Percentiles rank a stretch among this genome's conserved stretches.
phyloP scores from a whole-genome alignment of 2,329 filamentous ascomycete genomes.

The Dothideomycetes sp. region DNA sequence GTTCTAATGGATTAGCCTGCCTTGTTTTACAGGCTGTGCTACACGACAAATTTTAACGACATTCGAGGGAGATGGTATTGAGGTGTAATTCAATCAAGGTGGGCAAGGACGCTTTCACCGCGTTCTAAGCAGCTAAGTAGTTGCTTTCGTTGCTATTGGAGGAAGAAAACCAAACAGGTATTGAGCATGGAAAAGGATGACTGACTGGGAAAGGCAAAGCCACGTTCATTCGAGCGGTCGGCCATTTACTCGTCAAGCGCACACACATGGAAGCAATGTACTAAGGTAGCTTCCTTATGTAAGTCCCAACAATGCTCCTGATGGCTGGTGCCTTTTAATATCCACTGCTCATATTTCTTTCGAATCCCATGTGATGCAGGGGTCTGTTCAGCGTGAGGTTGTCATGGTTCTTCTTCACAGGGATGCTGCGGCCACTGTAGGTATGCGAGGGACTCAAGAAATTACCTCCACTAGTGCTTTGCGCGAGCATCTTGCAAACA shows the following conservation, averaged over 20 bases:
- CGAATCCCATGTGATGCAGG: no score
- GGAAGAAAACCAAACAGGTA: no score
- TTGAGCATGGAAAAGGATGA: not conserved
- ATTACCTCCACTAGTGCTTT: no score
- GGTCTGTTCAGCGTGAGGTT: no score
- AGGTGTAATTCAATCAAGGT: not conserved
- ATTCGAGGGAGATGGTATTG: not conserved
- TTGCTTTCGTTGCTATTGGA: conserved; percentile 5
- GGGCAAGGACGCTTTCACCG: not conserved
- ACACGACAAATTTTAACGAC: not conserved
- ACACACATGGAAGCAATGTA: not conserved
- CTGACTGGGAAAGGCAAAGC: not conserved
- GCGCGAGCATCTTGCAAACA: no score
- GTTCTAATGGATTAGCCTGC: not conserved
- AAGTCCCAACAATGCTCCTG: not conserved
- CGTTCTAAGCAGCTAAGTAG: conserved; percentile 8
- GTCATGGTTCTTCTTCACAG: no score
- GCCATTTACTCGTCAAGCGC: no score
- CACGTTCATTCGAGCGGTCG: no score
- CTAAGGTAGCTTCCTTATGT: not conserved
- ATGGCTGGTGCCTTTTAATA: not conserved
- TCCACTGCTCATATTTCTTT: not conserved
- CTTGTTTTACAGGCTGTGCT: no score
- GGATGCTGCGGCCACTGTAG: no score
- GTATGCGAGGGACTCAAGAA: no score